Evolutionary conservation across 2,329 filamentous ascomycete species (phyloP), one percentile per base, ranked within the genome.

Genomic region (Calycina herbarum): DNA sequence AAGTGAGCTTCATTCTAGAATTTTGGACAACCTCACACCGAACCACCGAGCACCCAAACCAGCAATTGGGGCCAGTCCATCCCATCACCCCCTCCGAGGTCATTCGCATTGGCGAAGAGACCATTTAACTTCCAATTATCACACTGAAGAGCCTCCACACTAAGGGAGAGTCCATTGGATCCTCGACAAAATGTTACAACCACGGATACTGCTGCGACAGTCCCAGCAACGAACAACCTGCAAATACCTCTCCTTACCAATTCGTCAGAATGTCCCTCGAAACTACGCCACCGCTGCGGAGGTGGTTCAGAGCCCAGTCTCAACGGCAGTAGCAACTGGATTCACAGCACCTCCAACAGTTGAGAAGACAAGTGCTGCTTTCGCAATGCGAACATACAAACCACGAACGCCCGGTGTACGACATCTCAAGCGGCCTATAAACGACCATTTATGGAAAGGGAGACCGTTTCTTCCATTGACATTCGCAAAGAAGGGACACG

Each of bases 401-500:
- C 95, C 95, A 42, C 89, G 93, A 73, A 97, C 95, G 0, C 94
- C 94, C 13, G 95, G 95, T 85, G 79, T 96, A 66, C 89, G 95
- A 74, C 95, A 99, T 85, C 82, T 99, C 70, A 91, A 90, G 78
- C 87, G 95, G 56, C 93, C 95, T 15, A 89, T 97, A 79, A 98
- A 98, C 79, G 93, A 97, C 75, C 95, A 99, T 78, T 82, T 99
- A 57, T 98, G 93, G 93, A 97, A 96, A 80, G 95, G 95, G 66
- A 85, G 93, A 64, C 92, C 95, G 0, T 88, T 90, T 71, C 83
- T 92, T 40, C 87, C 89, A 61, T 84, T 99, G 78, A 99, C 96
- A 11, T 92, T 93, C 74, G 88, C 93, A 45, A 97, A 97, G 78
- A 94, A 94, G 78, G 95, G 95, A 17, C 93, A 97, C 73, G 89